Percentiles rank a stretch among this genome's conserved stretches.
These are phyloP conservation scores for Rhodotorula sp. DNA, from an alignment of 1,284 basidiomycete genomes.

Conservation along the genomic window DNA sequence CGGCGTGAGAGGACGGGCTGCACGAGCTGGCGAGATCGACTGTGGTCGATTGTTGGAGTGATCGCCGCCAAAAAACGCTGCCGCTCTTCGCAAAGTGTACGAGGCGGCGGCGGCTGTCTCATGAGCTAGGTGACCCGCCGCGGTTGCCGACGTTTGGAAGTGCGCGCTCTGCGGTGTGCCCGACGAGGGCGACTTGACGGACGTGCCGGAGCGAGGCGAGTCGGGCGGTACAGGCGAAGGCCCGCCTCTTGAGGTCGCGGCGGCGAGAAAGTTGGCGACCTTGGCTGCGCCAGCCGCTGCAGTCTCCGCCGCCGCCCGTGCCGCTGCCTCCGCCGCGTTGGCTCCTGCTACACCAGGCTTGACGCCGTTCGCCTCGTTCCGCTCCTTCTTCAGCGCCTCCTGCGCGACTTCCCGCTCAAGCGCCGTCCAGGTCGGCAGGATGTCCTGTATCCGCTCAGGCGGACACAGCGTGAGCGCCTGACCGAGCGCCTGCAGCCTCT, in stretches of 20 bases:
- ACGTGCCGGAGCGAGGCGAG: background rate
- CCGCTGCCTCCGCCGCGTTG: conserved; percentile 4
- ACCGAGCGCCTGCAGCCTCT: conserved; percentile 59
- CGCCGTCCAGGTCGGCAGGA: conserved; percentile 69
- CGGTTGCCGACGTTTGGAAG: background rate
- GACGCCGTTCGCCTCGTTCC: background rate
- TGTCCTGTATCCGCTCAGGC: conserved; percentile 67
- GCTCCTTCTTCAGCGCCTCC: conserved; percentile 8
- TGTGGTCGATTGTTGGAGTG: background rate
- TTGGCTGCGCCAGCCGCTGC: conserved; percentile 18
- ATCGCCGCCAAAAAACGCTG: conserved; percentile 10
- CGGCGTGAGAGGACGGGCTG: too few relatives aligned
- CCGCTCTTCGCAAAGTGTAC: conserved; percentile 20
- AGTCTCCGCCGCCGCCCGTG: conserved; percentile 8
- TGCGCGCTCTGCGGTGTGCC: background rate
- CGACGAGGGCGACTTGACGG: background rate
- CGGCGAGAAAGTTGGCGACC: conserved; percentile 23
- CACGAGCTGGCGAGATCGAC: background rate
- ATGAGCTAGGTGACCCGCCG: conserved; percentile 10
- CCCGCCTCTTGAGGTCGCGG: conserved; percentile 7
- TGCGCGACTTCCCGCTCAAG: conserved; percentile 45
- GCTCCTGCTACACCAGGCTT: background rate
- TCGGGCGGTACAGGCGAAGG: conserved; percentile 4
- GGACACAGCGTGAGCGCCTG: conserved; percentile 84
- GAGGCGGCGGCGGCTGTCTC: conserved; percentile 22